Evolutionary conservation across 306 rosid species (phyloP).

Genomic region (Corylus heterophylla): DNA sequence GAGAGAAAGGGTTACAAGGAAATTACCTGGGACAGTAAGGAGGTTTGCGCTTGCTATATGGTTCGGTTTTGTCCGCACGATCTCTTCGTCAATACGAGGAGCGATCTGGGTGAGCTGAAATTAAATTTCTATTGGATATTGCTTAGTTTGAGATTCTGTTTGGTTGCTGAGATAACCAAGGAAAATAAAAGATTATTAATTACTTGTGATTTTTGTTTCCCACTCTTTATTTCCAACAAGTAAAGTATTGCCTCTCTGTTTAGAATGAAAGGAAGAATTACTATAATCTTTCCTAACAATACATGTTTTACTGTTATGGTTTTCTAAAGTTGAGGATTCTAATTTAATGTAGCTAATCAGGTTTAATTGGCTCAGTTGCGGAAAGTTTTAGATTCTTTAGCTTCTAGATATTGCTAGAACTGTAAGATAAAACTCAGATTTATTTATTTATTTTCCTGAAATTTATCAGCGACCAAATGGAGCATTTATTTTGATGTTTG

Average conservation of each 20-base stretch:
- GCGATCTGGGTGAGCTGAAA: conserved; percentile 79
- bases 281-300: not conserved
- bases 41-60: conserved; percentile 90
- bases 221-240: not conserved
- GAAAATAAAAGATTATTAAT: not conserved
- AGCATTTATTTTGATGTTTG: conserved; percentile 9
- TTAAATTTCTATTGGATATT: not conserved
- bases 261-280: not conserved
- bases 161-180: conserved; percentile 1
- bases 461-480: not conserved
- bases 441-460: not conserved
- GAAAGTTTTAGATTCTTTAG: not conserved
- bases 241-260: not conserved
- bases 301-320: not conserved
- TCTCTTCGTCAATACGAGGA: conserved; percentile 94
- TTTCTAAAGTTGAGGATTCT: not conserved
- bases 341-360: not conserved
- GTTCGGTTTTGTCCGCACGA: conserved; percentile 98
- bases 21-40: conserved; percentile 88
- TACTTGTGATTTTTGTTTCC: not conserved
- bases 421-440: not conserved
- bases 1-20: conserved; percentile 86
- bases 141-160: not conserved
- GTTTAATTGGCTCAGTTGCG: not conserved
- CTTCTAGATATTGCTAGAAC: not conserved